phyloP scores from a whole-genome alignment of 345 rosid species.

The Hibiscus trionum region DNA sequence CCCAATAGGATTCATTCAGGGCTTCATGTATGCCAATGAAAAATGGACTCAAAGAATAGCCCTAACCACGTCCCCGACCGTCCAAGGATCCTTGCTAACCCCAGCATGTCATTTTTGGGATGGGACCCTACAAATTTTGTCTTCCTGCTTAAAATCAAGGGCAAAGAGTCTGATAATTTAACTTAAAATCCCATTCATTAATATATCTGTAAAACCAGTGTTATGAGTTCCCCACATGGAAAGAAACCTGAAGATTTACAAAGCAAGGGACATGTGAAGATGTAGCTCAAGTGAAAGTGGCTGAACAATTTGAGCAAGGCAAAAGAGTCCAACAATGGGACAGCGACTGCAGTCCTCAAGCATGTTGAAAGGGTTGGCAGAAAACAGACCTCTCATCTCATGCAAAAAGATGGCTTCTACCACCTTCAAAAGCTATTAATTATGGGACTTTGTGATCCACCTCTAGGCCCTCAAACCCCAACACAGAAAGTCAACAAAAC shows the following conservation, averaged over 20 bases:
- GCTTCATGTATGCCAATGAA: not conserved
- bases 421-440: not conserved
- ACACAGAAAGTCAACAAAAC: too few relatives aligned
- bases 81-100: not conserved
- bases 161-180: not conserved
- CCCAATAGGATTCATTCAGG: not conserved
- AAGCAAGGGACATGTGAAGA: not conserved
- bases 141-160: not conserved
- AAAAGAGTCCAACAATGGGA: not conserved
- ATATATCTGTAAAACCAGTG: not conserved
- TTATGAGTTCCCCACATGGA: not conserved
- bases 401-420: constrained; percentile 5
- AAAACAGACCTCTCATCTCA: too few relatives aligned
- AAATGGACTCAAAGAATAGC: not conserved
- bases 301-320: not conserved
- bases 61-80: not conserved
- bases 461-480: not conserved
- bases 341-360: not conserved
- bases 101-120: not conserved
- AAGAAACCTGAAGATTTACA: not conserved
- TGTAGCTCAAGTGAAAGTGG: not conserved
- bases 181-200: not conserved
- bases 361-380: too few relatives aligned
- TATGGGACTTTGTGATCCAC: not conserved
- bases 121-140: not conserved